Evolutionary conservation across 495 filamentous ascomycete species (phyloP), one percentile per base, ranked within the genome.

Genomic region (Penicillium riverlandense): DNA sequence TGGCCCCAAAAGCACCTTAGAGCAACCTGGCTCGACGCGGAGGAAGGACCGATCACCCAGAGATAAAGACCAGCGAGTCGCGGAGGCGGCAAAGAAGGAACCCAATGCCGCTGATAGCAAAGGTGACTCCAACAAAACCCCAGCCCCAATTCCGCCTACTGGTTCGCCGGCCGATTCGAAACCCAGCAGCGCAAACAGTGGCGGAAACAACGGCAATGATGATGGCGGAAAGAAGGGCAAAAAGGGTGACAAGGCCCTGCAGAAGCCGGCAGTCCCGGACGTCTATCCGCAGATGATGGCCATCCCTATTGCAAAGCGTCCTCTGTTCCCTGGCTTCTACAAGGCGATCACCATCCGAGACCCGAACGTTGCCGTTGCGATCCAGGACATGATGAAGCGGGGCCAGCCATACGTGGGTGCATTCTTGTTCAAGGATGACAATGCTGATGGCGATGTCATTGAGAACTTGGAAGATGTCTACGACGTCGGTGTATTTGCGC

Each of bases 281-380:
- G 82, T 96, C 32, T 99, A 99, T 61, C 92, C 94, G 14, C 91
- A 97, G 58, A 90, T 99, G 38, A 90, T 99, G 85, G 94, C 94
- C 1, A 91, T 99, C 43, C 92, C 94, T n/a, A 96, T 99, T 53
- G 85, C 87, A 6, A 90, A 92, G 67, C 79, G 94, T 37, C 94
- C 92, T 16, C 68, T 99, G 2, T 99, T 96, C 65, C 94, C 94
- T 0, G 94, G 94, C 0, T 99, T 96, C 67, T 99, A 99, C 69
- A 99, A 99, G 62, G 90, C 94, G 3, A 86, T 99, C 47, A 97
- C 92, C 5, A 90, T 99, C 41, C 83, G 84, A 49, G 88, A 99
- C 59, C 85, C 82, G 6, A 84, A 88, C 51, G 94, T 99, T 15
- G 81, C 86, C 29, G 75, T 78, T 31, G 94, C 94, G 11, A 94